Evolutionary conservation across 2,329 filamentous ascomycete genomes (phyloP).

Genomic region (Fusarium hostae): DNA sequence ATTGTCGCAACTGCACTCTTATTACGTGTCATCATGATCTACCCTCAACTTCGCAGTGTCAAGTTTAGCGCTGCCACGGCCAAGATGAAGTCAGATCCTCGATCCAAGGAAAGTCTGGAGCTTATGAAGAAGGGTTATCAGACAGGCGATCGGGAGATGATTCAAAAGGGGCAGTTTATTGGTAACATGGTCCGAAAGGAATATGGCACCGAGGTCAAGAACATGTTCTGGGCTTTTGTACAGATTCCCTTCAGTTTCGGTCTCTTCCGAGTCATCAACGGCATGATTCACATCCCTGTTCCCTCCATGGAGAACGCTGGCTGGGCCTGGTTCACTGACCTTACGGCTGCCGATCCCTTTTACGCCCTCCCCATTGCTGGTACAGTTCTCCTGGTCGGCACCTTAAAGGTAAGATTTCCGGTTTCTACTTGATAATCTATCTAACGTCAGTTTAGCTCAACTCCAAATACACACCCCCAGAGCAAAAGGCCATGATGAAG

Average conservation of each 20-base stretch:
- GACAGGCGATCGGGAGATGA: conserved; percentile 57
- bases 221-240: conserved; percentile 53
- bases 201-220: conserved; percentile 49
- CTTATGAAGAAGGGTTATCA: conserved; percentile 60
- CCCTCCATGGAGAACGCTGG: conserved; percentile 79
- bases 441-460: conserved; percentile 50
- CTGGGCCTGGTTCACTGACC: conserved; percentile 80
- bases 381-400: conserved; percentile 65
- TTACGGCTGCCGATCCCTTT: conserved; percentile 80
- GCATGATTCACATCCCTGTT: conserved; percentile 82
- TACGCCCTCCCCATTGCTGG: conserved; percentile 77
- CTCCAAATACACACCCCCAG: conserved; percentile 47
- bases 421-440: neutral
- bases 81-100: conserved; percentile 64
- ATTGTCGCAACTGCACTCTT: conserved; percentile 73
- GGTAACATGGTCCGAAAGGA: conserved; percentile 52
- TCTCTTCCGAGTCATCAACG: conserved; percentile 79
- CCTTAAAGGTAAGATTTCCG: conserved; percentile 61
- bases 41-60: conserved; percentile 61
- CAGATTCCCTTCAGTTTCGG: conserved; percentile 79
- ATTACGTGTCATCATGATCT: conserved; percentile 73
- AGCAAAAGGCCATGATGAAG: conserved; percentile 53
- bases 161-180: conserved; percentile 50
- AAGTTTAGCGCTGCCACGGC: conserved; percentile 66
- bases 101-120: conserved; percentile 60